These are phyloP conservation scores for Lentinula lateritia DNA, from an alignment of 768 basidiomycete species.

Conservation along the genomic window DNA sequence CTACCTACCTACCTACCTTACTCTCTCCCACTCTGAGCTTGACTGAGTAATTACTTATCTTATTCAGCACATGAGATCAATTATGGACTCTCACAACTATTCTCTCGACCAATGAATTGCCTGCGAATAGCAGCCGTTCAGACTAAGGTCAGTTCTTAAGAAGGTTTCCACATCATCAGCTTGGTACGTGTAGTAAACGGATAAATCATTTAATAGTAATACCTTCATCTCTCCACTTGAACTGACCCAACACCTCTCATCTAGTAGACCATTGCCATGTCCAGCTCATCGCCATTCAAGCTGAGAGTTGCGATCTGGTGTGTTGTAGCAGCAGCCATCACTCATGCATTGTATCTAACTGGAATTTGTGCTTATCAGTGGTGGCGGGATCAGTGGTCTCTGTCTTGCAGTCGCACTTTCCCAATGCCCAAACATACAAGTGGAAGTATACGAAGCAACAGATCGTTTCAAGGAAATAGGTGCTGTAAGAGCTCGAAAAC, in stretches of 20 bases:
- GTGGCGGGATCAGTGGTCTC: slow-evolving; percentile 37
- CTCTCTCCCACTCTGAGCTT: not conserved
- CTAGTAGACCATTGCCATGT: not conserved
- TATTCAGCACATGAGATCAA: too few relatives aligned
- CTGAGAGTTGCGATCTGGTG: slow-evolving; percentile 31
- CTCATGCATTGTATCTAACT: not conserved
- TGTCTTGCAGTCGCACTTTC: slow-evolving; percentile 35
- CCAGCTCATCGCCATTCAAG: not conserved
- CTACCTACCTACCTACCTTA: not conserved
- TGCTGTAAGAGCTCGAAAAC: slow-evolving; percentile 24
- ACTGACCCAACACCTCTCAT: too few relatives aligned
- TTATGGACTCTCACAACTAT: not conserved
- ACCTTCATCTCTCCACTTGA: too few relatives aligned
- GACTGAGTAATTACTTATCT: too few relatives aligned
- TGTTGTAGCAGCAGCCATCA: slow-evolving; percentile 1
- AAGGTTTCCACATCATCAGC: too few relatives aligned
- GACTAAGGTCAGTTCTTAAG: too few relatives aligned
- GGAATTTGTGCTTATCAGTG: slow-evolving; percentile 15
- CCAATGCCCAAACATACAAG: slow-evolving; percentile 25
- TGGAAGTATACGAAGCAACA: slow-evolving; percentile 44
- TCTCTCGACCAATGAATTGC: not conserved
- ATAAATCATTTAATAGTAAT: too few relatives aligned
- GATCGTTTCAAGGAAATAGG: slow-evolving; percentile 44
- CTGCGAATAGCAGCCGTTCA: not conserved
- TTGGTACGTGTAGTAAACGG: too few relatives aligned